Base-by-base conservation (phyloP, 305 asterid genomes). In the Fraxinus xanthoxyloides region DNA sequence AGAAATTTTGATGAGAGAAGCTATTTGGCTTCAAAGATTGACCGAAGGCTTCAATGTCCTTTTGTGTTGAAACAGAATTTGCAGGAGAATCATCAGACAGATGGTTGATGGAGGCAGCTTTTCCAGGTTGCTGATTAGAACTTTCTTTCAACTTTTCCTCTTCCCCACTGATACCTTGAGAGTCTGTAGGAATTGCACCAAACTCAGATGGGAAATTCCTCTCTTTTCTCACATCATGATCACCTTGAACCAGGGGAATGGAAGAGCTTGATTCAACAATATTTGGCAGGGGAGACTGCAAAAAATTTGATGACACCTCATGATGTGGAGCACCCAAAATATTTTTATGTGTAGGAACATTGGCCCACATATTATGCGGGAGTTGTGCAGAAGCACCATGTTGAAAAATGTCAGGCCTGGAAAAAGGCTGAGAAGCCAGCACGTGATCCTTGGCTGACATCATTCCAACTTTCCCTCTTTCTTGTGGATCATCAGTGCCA, bases 11-110 rank as follows among this genome's bases (percentile, higher is more conserved):
- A 81, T 90, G 84, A 73, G 89, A 83, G 19, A 82, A 73, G 85
- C 78, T 87, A 88, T 87, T 92, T 85, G 95, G 92, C 85, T 87
- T 91, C 89, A 93, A 43, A 72, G 92, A 90, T 80, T 86, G 92
- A 77, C 95, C 97, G 86, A 93, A 92, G 79, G 93, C 93, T 88
- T 92, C 92, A 84, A 92, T 85, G 78, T 93, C 91, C 77, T 85
- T 90, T 69, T 84, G 92, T 48, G 88, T 82, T 56, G 97, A 91
- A 84, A 80, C 82, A 48, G 94, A 88, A 89, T 82, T 85, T 26
- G 91, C 82, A 83, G 92, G 90, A 82, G 93, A 91, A 40, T 79
- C 89, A 72, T 89, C 91, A 0, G 83, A 65, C 31, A 23, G 69
- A 76, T 86, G 85, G 61, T 81, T 85, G 72, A 78, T 40, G 77